Evolutionary conservation across 495 filamentous ascomycete genomes (phyloP), one percentile per base, ranked within the genome.

Genomic region (Lentithecium fluviatile): DNA sequence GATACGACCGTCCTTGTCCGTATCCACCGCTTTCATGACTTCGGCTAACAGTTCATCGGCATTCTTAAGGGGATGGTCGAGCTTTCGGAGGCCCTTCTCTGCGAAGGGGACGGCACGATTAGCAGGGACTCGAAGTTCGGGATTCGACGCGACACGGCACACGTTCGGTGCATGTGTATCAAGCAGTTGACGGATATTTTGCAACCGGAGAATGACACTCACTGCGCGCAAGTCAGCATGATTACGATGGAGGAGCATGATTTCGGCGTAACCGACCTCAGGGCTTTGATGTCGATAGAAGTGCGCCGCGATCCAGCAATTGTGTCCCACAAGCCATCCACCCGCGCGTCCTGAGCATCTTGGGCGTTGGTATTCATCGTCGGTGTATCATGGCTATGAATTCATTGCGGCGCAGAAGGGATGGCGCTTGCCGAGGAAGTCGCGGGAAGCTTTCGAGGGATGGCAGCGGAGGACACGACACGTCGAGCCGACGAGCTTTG

Each of bases 11-110:
- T 98, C 92, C 20, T 85, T 83, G 71, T 88, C 89, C 51, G 85
- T 88, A 69, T 98, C 95, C 38, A 97, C 89, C 23, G 85, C 79
- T 56, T 82, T 79, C 54, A 96, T 77, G 47, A 98, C 87, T 62
- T 85, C 85, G 64, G 80, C 80, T 53, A 98, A 80, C 77, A 97
- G 83, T n/a, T 81, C 75, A 73, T 94, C 89, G 67, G 94, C 94
- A 78, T 96, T 90, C 79, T 97, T 95, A 64, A 98, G 79, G 58
- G 94, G 94, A 74, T 98, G 94, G 73, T 98, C 91, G 59, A 97
- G 90, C 72, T 85, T 88, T 72, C 77, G 85, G 60, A 98, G 73
- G 13, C 95, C 94, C 72, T 84, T 88, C 74, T 90, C 29, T 32
- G 29, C 29, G 29, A 32, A 10, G 29, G 29, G 3, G 10, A 32